phyloP scores from a whole-genome alignment of 2,329 filamentous ascomycete genomes.

The Ceratocystis papillata region DNA sequence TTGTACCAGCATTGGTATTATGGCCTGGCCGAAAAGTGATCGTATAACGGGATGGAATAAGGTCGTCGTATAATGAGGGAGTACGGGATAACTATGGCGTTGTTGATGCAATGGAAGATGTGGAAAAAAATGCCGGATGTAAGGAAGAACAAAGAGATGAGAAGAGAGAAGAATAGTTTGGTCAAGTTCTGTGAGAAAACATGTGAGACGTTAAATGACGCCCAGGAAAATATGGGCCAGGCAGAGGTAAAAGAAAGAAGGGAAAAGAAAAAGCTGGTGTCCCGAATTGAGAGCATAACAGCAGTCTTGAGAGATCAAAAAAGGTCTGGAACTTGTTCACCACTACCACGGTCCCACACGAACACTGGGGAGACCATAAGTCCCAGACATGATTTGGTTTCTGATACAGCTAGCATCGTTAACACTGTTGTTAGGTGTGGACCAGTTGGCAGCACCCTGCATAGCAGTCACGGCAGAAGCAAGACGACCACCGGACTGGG shows the following conservation, averaged over 20 bases:
- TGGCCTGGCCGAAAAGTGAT: background rate
- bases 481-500: conserved; percentile 72
- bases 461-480: conserved; percentile 70
- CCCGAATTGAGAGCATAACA: background rate
- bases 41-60: background rate
- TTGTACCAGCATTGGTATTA: conserved; percentile 1
- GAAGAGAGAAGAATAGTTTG: background rate
- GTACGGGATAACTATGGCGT: background rate
- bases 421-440: conserved; percentile 23
- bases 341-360: conserved; percentile 51
- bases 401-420: conserved; percentile 47
- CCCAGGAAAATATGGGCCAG: conserved; percentile 14
- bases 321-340: background rate
- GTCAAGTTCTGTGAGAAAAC: background rate
- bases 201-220: conserved; percentile 6
- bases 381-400: conserved; percentile 51
- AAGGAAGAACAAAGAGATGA: background rate
- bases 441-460: conserved; percentile 62
- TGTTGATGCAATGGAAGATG: background rate
- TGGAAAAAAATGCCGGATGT: background rate
- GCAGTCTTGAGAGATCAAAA: background rate
- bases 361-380: conserved; percentile 46
- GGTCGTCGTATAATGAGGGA: background rate
- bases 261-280: conserved; percentile 29
- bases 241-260: conserved; percentile 25